These are phyloP conservation scores for Russula sp. DNA, from an alignment of 768 basidiomycete species.

Conservation along the genomic window DNA sequence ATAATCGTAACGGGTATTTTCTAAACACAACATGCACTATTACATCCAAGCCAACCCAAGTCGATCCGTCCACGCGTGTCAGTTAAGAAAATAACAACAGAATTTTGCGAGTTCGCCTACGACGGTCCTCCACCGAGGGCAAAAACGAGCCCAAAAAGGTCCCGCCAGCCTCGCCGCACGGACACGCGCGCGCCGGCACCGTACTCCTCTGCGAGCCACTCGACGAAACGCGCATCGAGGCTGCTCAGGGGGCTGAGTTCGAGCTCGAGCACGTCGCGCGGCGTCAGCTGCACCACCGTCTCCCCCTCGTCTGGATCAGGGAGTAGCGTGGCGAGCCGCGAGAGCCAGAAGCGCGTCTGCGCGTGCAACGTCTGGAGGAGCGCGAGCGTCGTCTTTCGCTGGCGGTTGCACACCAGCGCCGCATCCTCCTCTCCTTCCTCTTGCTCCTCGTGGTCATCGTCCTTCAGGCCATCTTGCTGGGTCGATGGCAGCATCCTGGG, in stretches of 20 bases:
- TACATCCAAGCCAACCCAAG: no score
- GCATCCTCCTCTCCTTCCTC: conserved; percentile 44
- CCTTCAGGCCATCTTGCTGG: neutral
- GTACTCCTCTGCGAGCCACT: conserved; percentile 71
- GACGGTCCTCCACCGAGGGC: conserved; percentile 31
- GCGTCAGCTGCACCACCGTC: conserved; percentile 22
- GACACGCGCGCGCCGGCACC: conserved; percentile 36
- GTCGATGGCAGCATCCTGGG: conserved; percentile 25
- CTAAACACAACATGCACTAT: no score
- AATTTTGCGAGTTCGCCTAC: neutral
- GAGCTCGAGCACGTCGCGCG: conserved; percentile 43
- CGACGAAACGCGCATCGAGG: conserved; percentile 66
- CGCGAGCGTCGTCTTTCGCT: conserved; percentile 43
- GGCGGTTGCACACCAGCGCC: conserved; percentile 33
- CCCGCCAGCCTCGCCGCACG: conserved; percentile 44
- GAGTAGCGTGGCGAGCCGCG: conserved; percentile 31
- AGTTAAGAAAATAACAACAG: neutral
- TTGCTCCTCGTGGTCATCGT: neutral
- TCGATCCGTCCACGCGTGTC: no score
- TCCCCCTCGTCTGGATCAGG: neutral
- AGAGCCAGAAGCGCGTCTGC: conserved; percentile 53
- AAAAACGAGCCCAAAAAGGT: conserved; percentile 40
- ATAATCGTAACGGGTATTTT: no score
- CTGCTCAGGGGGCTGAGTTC: conserved; percentile 70
- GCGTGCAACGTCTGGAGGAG: conserved; percentile 57